These are phyloP conservation scores for Fragaria iinumae DNA, from an alignment of 306 rosid genomes.

Conservation along the genomic window DNA sequence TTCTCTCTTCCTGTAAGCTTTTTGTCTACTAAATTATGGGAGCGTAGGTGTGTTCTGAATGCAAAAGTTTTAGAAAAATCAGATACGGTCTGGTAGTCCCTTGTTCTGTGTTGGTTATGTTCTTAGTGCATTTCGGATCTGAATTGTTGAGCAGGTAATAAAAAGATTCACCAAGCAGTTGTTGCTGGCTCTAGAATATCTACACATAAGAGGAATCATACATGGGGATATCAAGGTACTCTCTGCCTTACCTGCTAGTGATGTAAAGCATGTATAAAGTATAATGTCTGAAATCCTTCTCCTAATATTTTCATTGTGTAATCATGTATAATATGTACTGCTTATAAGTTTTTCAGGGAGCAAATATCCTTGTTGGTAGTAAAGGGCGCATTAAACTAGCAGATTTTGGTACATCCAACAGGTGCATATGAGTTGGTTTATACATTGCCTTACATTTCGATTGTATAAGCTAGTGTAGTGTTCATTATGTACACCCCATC, in stretches of 20 bases:
- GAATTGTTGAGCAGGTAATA: no score
- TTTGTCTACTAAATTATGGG: slow-evolving; percentile 16
- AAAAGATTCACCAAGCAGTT: no score
- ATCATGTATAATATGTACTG: slow-evolving; percentile 16
- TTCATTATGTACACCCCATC: no score
- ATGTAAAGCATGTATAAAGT: neutral
- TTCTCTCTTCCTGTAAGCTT: slow-evolving; percentile 91
- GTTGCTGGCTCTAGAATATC: no score
- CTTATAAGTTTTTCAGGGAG: slow-evolving; percentile 68
- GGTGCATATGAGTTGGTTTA: slow-evolving; percentile 85
- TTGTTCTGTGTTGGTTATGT: no score
- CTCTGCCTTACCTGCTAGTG: slow-evolving; percentile 18
- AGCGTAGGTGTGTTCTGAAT: no score
- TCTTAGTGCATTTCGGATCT: no score
- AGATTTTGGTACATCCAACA: slow-evolving; percentile 98
- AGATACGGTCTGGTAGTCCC: no score
- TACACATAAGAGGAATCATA: no score
- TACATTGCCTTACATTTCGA: slow-evolving; percentile 15
- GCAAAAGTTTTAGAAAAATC: no score
- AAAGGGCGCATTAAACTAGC: slow-evolving; percentile 97
- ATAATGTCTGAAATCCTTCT: slow-evolving; percentile 9
- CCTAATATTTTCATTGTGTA: neutral
- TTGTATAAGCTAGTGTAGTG: slow-evolving; percentile 3
- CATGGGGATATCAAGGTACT: no score
- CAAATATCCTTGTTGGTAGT: slow-evolving; percentile 96